Percentiles rank a stretch among this genome's conserved stretches.
Conservation (phyloP, 1,284 basidiomycete genomes). For the Trametes versicolor region DNA sequence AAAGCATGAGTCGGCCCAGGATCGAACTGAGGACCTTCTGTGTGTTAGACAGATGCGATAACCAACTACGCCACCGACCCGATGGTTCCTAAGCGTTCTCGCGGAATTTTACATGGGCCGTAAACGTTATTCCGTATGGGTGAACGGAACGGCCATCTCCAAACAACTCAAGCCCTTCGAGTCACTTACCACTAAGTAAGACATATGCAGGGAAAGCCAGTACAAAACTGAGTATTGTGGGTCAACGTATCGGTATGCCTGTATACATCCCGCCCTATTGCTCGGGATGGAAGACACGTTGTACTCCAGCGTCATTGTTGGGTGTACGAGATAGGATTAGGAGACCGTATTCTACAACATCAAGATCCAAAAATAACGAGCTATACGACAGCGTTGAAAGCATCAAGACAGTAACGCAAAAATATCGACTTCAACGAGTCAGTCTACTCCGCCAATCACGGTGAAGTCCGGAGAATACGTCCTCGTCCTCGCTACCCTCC, state of each 20-base stretch:
- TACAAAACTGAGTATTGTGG: too few species aligned
- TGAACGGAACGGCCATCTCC: too few species aligned
- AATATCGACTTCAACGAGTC: not conserved
- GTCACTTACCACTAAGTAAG: too few species aligned
- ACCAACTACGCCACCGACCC: conserved; percentile 77
- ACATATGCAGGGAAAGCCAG: too few species aligned
- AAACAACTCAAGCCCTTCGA: too few species aligned
- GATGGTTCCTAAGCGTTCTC: not conserved
- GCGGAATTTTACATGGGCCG: too few species aligned
- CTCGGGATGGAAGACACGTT: too few species aligned
- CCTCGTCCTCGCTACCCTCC: conserved; percentile 16
- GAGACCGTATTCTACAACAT: not conserved
- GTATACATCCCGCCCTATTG: too few species aligned
- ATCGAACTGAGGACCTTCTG: conserved; percentile 38
- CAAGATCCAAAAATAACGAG: not conserved
- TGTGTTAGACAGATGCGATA: conserved; percentile 79
- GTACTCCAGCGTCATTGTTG: too few species aligned
- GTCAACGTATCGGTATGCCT: too few species aligned
- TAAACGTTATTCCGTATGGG: too few species aligned
- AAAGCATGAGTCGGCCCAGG: conserved; percentile 33
- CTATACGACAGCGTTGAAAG: not conserved
- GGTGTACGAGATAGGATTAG: too few species aligned
- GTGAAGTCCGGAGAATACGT: conserved; percentile 10
- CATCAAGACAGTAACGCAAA: not conserved
- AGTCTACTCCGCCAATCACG: not conserved